Evolutionary conservation across 139 green algal species (phyloP), one percentile per base, ranked within the genome.

Genomic region (Coelastrella sp.): DNA sequence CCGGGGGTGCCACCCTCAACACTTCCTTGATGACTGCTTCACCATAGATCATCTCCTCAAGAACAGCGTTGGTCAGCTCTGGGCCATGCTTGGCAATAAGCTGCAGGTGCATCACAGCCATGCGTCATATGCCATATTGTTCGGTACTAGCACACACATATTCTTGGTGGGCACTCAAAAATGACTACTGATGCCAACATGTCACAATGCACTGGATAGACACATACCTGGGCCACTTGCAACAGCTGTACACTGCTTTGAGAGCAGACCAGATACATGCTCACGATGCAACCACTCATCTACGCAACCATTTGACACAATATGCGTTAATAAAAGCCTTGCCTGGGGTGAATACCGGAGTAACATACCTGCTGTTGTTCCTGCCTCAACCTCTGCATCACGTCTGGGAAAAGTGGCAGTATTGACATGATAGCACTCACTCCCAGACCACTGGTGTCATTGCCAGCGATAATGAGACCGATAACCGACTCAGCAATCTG

Each of bases 401-500:
- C 75, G 2, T 30, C 35, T 5, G 75, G 75, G 35, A 82, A 69
- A 34, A 59, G 53, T 19, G 75, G 75, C 75, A 82, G 53, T 25
- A 82, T n/a, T 27, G 53, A 60, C 75, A 82, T 60, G 40, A 82
- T 35, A 0, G 53, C 75, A n/a, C 11, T 82, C 32, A 82, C 45
- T 9, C 75, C 75, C 7, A 82, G 75, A 35, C 75, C 75, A 32
- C 75, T 82, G 35, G 75, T 82, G 75, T 82, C 75, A 69, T 82
- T 82, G 34, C 75, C 75, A 48, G 75, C 75, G 15, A 82, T 82
- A 23, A 82, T 69, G 2, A 82, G 75, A 23, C 75, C 75, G 7
- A 82, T 82, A 40, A 51, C 75, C 0, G 35, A 25, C 2, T 69
- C 75, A 9, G 75, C 75, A 34, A 82, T 38, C 35, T 82, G 53